Evolutionary conservation across 140 eudicot species (phyloP).

Genomic region (Cichorium intybus): DNA sequence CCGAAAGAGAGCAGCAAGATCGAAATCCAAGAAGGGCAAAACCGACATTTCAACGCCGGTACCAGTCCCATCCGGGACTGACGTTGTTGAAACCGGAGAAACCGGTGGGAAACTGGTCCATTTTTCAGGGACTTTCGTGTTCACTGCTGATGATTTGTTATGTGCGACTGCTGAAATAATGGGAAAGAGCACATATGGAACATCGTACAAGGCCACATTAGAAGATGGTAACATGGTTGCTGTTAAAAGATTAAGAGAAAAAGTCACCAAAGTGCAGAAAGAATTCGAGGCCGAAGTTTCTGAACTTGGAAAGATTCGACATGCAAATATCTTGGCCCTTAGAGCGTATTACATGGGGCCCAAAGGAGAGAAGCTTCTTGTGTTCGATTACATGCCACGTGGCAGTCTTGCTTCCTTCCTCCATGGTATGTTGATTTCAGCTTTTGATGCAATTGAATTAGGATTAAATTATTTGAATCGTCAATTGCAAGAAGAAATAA

Average conservation of each 20-base stretch:
- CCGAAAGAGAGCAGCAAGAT: constrained; percentile 55
- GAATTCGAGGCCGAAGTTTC: constrained; percentile 81
- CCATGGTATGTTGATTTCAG: constrained; percentile 57
- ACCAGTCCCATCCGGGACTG: constrained; percentile 41
- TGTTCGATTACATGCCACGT: constrained; percentile 85
- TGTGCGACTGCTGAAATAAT: constrained; percentile 98
- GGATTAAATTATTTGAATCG: not conserved
- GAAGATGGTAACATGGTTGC: constrained; percentile 92
- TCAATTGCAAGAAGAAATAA: too few species aligned
- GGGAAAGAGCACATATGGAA: constrained; percentile 96
- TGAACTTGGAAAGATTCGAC: constrained; percentile 79
- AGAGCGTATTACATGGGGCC: constrained; percentile 95
- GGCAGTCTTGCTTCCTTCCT: constrained; percentile 96
- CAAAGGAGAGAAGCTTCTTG: constrained; percentile 97
- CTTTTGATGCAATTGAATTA: not conserved
- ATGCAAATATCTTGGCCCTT: constrained; percentile 69
- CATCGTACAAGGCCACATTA: constrained; percentile 88
- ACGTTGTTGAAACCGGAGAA: constrained; percentile 57
- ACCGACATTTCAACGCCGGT: constrained; percentile 41
- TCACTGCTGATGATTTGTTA: constrained; percentile 90
- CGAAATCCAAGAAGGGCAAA: constrained; percentile 54
- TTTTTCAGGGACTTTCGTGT: constrained; percentile 83
- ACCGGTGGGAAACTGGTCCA: constrained; percentile 89
- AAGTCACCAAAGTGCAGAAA: constrained; percentile 76
- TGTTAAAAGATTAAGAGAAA: constrained; percentile 88